Percentiles rank a stretch among this genome's conserved stretches.
Conservation (phyloP, 306 rosid genomes). For the Ormosia semicastrata region DNA sequence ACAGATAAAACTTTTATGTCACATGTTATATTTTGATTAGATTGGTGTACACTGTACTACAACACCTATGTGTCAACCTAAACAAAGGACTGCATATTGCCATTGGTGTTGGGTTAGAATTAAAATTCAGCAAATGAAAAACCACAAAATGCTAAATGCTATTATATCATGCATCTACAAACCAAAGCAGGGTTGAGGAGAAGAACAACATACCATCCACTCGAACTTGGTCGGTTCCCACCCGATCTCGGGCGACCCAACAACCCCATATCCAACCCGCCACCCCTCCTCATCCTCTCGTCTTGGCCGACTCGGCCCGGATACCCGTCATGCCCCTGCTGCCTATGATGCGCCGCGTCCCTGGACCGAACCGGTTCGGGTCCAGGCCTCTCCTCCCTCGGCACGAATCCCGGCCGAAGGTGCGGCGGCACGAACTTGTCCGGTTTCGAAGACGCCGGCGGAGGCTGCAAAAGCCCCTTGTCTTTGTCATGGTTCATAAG, state of each 20-base stretch:
- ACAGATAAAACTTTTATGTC: no score
- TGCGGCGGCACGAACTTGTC: slow-evolving; percentile 82
- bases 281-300: slow-evolving; percentile 50
- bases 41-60: no score
- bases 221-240: slow-evolving; percentile 43
- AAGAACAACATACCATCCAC: slow-evolving; percentile 42
- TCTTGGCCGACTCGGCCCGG: slow-evolving; percentile 52
- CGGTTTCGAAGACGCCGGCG: slow-evolving; percentile 33
- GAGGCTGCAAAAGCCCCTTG: slow-evolving; percentile 25
- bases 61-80: no score
- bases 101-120: no score
- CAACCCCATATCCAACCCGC: slow-evolving; percentile 38
- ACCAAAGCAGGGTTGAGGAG: no score
- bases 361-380: slow-evolving; percentile 42
- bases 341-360: slow-evolving; percentile 28
- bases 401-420: slow-evolving; percentile 76
- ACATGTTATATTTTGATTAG: no score
- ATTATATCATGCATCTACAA: no score
- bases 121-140: no score
- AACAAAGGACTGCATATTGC: no score
- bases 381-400: slow-evolving; percentile 42
- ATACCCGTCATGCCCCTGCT: slow-evolving; percentile 30
- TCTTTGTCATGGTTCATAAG: slow-evolving; percentile 34
- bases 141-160: no score
- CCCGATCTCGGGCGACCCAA: slow-evolving; percentile 51